These are phyloP conservation scores for Neopestalotiopsis clavispora DNA, from an alignment of 2,329 filamentous ascomycete species.

Conservation along the genomic window DNA sequence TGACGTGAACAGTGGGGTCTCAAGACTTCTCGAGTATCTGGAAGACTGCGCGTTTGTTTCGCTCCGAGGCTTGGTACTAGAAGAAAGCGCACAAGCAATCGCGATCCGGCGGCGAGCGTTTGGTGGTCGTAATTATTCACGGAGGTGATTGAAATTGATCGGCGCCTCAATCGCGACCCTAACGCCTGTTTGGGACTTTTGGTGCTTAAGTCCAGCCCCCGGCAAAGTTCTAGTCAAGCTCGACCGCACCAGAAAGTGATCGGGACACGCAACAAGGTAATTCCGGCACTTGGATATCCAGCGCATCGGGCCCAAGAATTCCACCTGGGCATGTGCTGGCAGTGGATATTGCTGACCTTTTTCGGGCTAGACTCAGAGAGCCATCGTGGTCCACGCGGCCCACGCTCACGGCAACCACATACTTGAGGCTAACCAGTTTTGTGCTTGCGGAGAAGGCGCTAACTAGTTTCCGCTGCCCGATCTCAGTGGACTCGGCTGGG, in stretches of 20 bases:
- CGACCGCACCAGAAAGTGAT: background rate
- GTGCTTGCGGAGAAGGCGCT: background rate
- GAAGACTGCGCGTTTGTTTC: background rate
- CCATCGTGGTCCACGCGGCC: background rate
- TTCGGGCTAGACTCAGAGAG: background rate
- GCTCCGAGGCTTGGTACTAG: background rate
- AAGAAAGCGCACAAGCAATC: background rate
- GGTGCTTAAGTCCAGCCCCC: background rate
- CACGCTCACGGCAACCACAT: background rate
- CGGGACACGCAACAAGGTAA: background rate
- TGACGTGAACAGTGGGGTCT: background rate
- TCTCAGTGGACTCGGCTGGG: background rate
- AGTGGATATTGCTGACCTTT: background rate
- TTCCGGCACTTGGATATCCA: background rate
- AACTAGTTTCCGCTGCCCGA: background rate
- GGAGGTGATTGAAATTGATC: background rate
- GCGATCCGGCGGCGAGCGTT: background rate
- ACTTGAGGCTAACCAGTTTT: background rate
- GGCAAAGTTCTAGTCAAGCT: too few relatives aligned
- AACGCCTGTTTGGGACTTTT: background rate
- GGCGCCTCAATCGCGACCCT: background rate
- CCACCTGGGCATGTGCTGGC: background rate
- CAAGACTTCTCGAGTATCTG: background rate
- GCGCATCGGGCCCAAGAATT: background rate
- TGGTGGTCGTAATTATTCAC: background rate